These are phyloP conservation scores for Ophiostoma australiae DNA, from an alignment of 2,329 filamentous ascomycete genomes.

Conservation along the genomic window DNA sequence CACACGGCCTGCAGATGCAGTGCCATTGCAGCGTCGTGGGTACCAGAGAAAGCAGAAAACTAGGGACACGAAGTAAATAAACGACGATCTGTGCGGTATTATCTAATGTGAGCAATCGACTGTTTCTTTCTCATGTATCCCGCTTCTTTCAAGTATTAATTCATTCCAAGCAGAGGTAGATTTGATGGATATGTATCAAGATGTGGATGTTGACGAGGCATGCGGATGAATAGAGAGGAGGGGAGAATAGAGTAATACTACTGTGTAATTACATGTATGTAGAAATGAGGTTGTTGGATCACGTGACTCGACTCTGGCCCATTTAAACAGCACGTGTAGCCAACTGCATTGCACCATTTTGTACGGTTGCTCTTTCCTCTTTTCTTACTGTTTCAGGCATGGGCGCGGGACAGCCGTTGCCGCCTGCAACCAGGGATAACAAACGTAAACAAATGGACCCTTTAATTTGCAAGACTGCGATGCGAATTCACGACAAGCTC, in stretches of 20 bases:
- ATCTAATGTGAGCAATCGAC: background rate
- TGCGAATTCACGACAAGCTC: background rate
- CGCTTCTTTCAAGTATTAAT: background rate
- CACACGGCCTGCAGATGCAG: background rate
- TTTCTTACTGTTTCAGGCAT: slow-evolving; percentile 2
- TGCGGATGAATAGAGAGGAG: background rate
- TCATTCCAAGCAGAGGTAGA: background rate
- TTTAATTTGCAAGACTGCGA: background rate
- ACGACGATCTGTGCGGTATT: background rate
- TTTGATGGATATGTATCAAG: background rate
- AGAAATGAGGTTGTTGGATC: background rate
- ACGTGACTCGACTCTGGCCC: background rate
- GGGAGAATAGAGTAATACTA: too few relatives aligned
- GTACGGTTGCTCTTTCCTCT: background rate
- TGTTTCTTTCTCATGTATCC: background rate
- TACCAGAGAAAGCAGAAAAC: background rate
- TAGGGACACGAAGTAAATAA: background rate
- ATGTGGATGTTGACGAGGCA: background rate
- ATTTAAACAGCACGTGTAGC: background rate
- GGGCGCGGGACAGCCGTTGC: slow-evolving; percentile 14
- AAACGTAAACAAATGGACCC: slow-evolving; percentile 12
- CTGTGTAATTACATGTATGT: too few relatives aligned
- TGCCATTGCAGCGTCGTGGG: background rate
- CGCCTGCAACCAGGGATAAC: background rate
- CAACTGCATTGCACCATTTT: background rate